Conservation (phyloP, 768 basidiomycete genomes). For the Podaxis sp. region DNA sequence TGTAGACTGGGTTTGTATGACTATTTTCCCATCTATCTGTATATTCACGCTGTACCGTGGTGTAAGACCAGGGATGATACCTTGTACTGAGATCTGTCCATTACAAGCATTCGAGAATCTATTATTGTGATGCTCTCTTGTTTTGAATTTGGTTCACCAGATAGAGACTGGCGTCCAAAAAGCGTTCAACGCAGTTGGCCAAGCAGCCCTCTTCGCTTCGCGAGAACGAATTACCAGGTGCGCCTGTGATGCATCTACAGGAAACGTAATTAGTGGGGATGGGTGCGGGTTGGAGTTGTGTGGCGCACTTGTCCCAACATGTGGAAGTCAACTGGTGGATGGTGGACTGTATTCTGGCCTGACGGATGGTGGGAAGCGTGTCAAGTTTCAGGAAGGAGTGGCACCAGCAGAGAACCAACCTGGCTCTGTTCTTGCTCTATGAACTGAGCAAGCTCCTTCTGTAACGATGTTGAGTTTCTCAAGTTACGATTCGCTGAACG, state of each 20-base stretch:
- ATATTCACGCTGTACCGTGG: slow-evolving; percentile 13
- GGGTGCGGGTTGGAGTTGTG: slow-evolving; percentile 4
- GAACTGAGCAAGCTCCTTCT: slow-evolving; percentile 85
- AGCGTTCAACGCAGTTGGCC: slow-evolving; percentile 87
- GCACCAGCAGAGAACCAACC: slow-evolving; percentile 38
- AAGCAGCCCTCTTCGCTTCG: slow-evolving; percentile 80
- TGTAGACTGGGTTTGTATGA: slow-evolving; percentile 16
- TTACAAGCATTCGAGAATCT: not conserved
- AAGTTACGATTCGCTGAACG: not conserved
- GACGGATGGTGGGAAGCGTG: slow-evolving; percentile 16
- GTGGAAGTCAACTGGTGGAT: slow-evolving; percentile 80
- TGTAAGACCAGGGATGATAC: slow-evolving; percentile 19
- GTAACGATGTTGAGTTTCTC: slow-evolving; percentile 11
- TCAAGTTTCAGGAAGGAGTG: slow-evolving; percentile 5
- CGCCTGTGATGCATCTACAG: slow-evolving; percentile 75
- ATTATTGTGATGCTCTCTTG: slow-evolving; percentile 26
- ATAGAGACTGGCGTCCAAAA: slow-evolving; percentile 83
- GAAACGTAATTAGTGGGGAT: slow-evolving; percentile 4
- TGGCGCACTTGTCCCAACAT: slow-evolving; percentile 92
- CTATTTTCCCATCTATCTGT: slow-evolving; percentile 5
- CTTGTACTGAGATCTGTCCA: slow-evolving; percentile 9
- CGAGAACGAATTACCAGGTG: slow-evolving; percentile 77
- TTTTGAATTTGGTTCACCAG: slow-evolving; percentile 71
- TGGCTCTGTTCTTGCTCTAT: slow-evolving; percentile 83
- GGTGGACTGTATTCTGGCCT: slow-evolving; percentile 57